Conservation (phyloP, 1,284 basidiomycete species). For the Ustilago curta region DNA sequence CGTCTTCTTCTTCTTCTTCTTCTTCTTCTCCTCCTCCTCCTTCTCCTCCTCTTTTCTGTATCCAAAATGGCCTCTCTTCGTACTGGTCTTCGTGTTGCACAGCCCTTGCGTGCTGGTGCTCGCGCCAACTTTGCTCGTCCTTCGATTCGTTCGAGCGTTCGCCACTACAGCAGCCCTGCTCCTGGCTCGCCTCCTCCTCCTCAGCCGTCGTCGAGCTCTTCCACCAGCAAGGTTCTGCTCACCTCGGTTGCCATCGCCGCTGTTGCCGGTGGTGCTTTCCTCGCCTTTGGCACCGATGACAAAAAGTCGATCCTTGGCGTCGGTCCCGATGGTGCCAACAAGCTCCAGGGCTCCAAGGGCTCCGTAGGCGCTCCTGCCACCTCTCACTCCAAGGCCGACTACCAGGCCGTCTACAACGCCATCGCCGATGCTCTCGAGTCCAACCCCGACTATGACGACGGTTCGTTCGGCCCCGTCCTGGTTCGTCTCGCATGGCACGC, state of each 20-base stretch:
- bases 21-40: not conserved
- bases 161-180: constrained; percentile 51
- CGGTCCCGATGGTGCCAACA: constrained; percentile 54
- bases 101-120: constrained; percentile 38
- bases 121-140: constrained; percentile 40
- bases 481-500: constrained; percentile 89
- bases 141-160: constrained; percentile 40
- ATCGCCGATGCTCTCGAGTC: constrained; percentile 63
- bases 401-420: constrained; percentile 67
- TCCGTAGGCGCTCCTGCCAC: constrained; percentile 25
- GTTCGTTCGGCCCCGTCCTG: constrained; percentile 73
- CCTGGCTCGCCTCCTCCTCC: constrained; percentile 47
- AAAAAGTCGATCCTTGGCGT: constrained; percentile 52
- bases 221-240: constrained; percentile 48
- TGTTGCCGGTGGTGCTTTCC: constrained; percentile 52
- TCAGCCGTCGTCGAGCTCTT: constrained; percentile 39
- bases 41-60: too few relatives aligned
- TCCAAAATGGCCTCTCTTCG: constrained; percentile 53
- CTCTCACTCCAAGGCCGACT: constrained; percentile 58
- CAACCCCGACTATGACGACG: constrained; percentile 62
- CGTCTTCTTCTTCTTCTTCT: too few relatives aligned
- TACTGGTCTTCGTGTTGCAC: constrained; percentile 50
- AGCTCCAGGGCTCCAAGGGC: constrained; percentile 48
- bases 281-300: constrained; percentile 41
- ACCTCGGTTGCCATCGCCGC: constrained; percentile 50